phyloP scores from a whole-genome alignment of 306 rosid genomes.

The Astragalus membranaceus region DNA sequence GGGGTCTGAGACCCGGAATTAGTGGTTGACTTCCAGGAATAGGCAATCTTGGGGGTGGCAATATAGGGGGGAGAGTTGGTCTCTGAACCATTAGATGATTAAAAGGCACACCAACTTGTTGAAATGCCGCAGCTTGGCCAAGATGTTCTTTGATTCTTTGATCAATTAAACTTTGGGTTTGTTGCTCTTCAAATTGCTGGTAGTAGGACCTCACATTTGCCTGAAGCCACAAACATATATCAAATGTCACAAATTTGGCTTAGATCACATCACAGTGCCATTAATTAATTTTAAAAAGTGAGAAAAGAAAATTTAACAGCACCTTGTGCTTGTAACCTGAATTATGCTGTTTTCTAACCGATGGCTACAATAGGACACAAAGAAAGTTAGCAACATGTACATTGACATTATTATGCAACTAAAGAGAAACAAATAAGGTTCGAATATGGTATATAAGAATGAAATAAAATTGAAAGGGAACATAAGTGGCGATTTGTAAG shows the following conservation, averaged over 20 bases:
- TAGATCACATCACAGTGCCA: background rate
- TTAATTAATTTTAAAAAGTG: background rate
- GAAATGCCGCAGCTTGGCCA: conserved; percentile 89
- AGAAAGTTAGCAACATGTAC: background rate
- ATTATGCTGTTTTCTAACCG: conserved; percentile 96
- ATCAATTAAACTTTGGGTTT: conserved; percentile 88
- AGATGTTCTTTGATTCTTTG: conserved; percentile 97
- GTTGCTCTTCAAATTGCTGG: conserved; percentile 96
- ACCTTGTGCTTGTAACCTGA: conserved; percentile 99
- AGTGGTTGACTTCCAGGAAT: conserved; percentile 57
- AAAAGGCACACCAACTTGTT: conserved; percentile 84
- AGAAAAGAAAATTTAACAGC: background rate
- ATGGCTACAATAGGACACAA: conserved; percentile 54
- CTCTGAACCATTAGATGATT: conserved; percentile 55
- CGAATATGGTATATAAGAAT: background rate
- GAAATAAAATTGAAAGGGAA: background rate
- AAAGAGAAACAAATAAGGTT: too few relatives aligned
- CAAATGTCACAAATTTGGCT: background rate
- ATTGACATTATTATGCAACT: too few relatives aligned
- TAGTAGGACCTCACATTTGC: conserved; percentile 86
- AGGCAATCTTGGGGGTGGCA: conserved; percentile 64
- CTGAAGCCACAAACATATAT: conserved; percentile 15
- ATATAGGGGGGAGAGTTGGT: conserved; percentile 56
- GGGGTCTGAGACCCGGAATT: conserved; percentile 74
- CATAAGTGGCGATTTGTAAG: background rate